phyloP scores from a whole-genome alignment of 225 moss, liverwort and hornwort species.

The Climacium dendroides region DNA sequence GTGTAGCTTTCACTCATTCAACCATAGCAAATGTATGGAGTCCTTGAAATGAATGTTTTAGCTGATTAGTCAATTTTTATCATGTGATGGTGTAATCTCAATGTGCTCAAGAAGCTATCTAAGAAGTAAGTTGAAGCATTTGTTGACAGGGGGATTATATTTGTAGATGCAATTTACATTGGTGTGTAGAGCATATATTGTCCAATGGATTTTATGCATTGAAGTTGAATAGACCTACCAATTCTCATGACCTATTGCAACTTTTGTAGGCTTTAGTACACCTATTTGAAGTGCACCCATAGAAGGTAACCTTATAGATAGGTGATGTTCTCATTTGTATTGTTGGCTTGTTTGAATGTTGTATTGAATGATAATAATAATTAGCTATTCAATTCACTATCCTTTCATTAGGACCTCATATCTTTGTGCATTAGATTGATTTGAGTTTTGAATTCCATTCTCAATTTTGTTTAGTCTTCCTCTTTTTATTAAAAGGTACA shows the following conservation, averaged over 20 bases:
- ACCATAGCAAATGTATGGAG: not conserved
- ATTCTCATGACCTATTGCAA: no score
- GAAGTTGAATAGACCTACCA: no score
- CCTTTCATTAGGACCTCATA: not conserved
- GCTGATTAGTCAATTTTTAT: not conserved
- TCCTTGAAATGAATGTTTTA: not conserved
- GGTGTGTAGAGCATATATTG: not conserved
- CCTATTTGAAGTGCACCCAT: rapidly evolving
- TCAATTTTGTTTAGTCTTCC: not conserved
- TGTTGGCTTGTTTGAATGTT: not conserved
- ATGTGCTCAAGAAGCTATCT: not conserved
- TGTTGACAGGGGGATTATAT: not conserved
- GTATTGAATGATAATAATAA: not conserved
- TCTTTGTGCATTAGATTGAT: not conserved
- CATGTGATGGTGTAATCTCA: not conserved
- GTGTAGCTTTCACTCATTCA: not conserved
- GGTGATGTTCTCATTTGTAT: no score
- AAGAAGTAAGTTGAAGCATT: no score
- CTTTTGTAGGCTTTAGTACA: not conserved
- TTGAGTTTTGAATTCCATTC: not conserved
- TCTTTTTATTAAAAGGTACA: not conserved
- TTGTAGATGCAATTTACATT: not conserved
- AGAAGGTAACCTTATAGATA: not conserved
- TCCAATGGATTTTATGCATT: no score
- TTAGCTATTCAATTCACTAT: not conserved